Evolutionary conservation across 2,329 filamentous ascomycete species (phyloP).

Genomic region (Camillea tinctor): DNA sequence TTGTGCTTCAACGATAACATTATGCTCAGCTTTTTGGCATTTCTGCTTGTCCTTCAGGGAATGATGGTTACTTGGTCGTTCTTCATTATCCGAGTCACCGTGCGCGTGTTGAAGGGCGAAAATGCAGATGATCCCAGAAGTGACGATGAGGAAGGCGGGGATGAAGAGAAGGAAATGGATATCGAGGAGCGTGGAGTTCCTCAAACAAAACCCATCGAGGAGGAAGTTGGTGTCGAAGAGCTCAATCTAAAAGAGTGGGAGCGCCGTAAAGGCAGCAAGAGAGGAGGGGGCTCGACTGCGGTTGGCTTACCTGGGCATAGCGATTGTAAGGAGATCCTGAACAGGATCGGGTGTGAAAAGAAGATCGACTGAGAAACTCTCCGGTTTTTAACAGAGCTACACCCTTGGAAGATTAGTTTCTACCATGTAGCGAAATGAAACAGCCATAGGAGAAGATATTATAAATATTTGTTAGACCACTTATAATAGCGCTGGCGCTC

Average conservation of each 20-base stretch:
- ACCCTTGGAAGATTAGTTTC: too few relatives aligned
- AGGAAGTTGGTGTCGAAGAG: slow-evolving; percentile 72
- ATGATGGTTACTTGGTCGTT: slow-evolving; percentile 83
- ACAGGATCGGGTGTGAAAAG: slow-evolving; percentile 79
- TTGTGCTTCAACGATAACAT: slow-evolving; percentile 78
- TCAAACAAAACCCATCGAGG: slow-evolving; percentile 56
- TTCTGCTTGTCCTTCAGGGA: slow-evolving; percentile 74
- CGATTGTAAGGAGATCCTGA: slow-evolving; percentile 75
- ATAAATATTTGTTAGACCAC: too few relatives aligned
- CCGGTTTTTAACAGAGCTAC: not conserved
- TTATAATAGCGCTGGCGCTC: too few relatives aligned
- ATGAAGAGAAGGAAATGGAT: slow-evolving; percentile 39
- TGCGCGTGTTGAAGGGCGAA: slow-evolving; percentile 71
- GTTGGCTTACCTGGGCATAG: slow-evolving; percentile 67
- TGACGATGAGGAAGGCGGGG: slow-evolving; percentile 75
- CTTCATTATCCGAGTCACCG: slow-evolving; percentile 79
- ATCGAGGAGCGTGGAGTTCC: slow-evolving; percentile 44
- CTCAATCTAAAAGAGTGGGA: slow-evolving; percentile 64
- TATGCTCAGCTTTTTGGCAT: slow-evolving; percentile 70
- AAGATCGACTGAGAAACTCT: slow-evolving; percentile 48
- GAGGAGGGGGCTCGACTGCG: slow-evolving; percentile 48
- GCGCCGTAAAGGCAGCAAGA: slow-evolving; percentile 50
- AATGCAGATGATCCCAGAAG: slow-evolving; percentile 81
- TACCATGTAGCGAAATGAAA: too few relatives aligned
- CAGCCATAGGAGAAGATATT: too few relatives aligned